These are phyloP conservation scores for Botrytis paeoniae DNA, from an alignment of 2,329 filamentous ascomycete genomes.

Conservation along the genomic window DNA sequence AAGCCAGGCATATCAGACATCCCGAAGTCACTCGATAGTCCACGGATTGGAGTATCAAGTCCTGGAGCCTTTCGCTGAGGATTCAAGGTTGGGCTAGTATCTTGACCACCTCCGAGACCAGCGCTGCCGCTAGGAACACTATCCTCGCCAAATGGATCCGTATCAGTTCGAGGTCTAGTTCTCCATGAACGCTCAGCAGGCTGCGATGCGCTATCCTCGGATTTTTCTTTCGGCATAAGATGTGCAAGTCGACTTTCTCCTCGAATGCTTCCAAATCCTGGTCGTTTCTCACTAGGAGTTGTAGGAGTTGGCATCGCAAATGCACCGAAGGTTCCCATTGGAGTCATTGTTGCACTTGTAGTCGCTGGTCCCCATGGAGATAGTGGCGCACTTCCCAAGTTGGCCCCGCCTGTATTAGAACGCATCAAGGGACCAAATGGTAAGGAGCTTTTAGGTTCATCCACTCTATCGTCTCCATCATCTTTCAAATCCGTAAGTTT, in stretches of 20 bases:
- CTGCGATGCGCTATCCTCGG: constrained; percentile 58
- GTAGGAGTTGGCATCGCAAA: constrained; percentile 68
- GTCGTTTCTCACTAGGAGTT: constrained; percentile 66
- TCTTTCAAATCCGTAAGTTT: constrained; percentile 54
- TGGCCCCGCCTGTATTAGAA: constrained; percentile 51
- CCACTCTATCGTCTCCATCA: constrained; percentile 50
- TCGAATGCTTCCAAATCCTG: constrained; percentile 61
- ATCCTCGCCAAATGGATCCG: constrained; percentile 71
- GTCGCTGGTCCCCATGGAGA: constrained; percentile 46
- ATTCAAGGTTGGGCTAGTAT: constrained; percentile 55
- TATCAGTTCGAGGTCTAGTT: constrained; percentile 64
- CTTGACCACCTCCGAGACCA: constrained; percentile 71
- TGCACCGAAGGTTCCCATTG: constrained; percentile 84
- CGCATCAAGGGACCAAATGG: constrained; percentile 50
- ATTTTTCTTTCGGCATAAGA: constrained; percentile 73
- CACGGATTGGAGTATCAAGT: constrained; percentile 44
- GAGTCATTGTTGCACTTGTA: constrained; percentile 61
- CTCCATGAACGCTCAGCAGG: constrained; percentile 58
- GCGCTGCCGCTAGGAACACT: constrained; percentile 63
- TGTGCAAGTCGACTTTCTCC: constrained; percentile 85
- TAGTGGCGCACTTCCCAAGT: constrained; percentile 43
- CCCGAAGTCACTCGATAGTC: constrained; percentile 54
- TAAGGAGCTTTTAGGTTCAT: constrained; percentile 42
- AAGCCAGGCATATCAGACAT: constrained; percentile 59
- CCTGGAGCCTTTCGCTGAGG: constrained; percentile 43